Evolutionary conservation across 2,329 filamentous ascomycete species (phyloP).

Genomic region (Parasarocladium wereldwijsianum): DNA sequence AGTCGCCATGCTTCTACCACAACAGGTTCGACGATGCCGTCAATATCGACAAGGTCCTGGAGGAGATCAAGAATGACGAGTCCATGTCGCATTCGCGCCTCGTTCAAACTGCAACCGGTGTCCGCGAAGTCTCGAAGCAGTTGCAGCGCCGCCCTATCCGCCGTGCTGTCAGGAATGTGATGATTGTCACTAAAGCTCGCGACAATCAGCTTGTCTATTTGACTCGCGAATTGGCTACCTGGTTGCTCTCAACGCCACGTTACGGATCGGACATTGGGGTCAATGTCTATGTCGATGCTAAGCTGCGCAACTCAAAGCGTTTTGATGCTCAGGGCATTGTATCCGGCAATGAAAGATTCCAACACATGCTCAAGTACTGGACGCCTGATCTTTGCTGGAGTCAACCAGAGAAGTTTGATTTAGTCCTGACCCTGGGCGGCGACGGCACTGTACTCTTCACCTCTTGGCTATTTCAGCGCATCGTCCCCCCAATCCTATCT

Average conservation of each 20-base stretch:
- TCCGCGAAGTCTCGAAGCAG: conserved; percentile 91
- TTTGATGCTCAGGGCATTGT: conserved; percentile 66
- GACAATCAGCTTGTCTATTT: conserved; percentile 86
- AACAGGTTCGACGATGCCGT: conserved; percentile 93
- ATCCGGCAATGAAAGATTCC: conserved; percentile 59
- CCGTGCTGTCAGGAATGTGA: conserved; percentile 81
- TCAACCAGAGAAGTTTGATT: conserved; percentile 85
- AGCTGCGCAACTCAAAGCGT: conserved; percentile 74
- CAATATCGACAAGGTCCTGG: conserved; percentile 84
- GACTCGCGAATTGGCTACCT: conserved; percentile 74
- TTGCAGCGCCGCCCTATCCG: conserved; percentile 84
- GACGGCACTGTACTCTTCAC: conserved; percentile 82
- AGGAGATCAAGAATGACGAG: conserved; percentile 82
- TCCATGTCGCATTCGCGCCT: conserved; percentile 86
- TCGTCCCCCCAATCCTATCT: conserved; percentile 72
- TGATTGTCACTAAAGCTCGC: conserved; percentile 97
- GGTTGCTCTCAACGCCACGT: conserved; percentile 76
- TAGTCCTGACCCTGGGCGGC: conserved; percentile 77
- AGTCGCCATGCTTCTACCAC: conserved; percentile 96
- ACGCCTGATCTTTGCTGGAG: conserved; percentile 91
- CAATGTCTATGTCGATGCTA: conserved; percentile 96
- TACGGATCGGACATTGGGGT: conserved; percentile 85
- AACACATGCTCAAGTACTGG: conserved; percentile 86
- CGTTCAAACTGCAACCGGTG: conserved; percentile 87
- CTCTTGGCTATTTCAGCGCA: conserved; percentile 81